Evolutionary conservation across 805 yeast species (phyloP).

Genomic region (Wickerhamiella occidentalis): DNA sequence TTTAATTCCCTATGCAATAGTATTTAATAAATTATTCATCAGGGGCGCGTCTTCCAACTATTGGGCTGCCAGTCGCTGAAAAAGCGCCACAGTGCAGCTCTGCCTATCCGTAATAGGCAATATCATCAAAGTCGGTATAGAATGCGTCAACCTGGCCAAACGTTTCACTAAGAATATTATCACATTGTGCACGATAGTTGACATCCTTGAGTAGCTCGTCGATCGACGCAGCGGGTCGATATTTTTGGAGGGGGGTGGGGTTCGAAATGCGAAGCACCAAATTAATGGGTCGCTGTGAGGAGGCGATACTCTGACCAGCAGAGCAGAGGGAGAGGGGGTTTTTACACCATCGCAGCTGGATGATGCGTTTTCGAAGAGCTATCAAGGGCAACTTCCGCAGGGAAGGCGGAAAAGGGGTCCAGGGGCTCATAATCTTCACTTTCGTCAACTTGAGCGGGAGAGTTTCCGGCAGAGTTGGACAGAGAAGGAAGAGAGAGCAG

Average conservation of each 20-base stretch:
- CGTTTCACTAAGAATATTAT: constrained; percentile 18
- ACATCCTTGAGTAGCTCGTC: constrained; percentile 22
- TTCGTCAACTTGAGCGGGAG: constrained; percentile 13
- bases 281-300: not conserved
- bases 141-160: constrained; percentile 21
- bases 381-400: constrained; percentile 15
- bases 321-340: not conserved
- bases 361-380: constrained; percentile 26
- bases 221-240: constrained; percentile 27
- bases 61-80: constrained; percentile 14
- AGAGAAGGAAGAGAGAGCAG: constrained; percentile 9
- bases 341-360: constrained; percentile 25
- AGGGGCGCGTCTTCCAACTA: constrained; percentile 2
- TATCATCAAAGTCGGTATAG: constrained; percentile 17
- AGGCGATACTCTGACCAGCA: constrained; percentile 10
- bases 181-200: constrained; percentile 18
- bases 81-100: constrained; percentile 14
- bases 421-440: constrained; percentile 10
- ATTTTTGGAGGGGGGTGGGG: not conserved
- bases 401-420: constrained; percentile 12
- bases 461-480: constrained; percentile 14
- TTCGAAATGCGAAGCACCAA: not conserved
- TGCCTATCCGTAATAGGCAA: constrained; percentile 1
- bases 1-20: constrained; percentile 2
- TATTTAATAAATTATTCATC: constrained; percentile 5